Evolutionary conservation across 108 stramenopile genomes (phyloP), one percentile per base, ranked within the genome.

Genomic region (Asterionellopsis glacialis): DNA sequence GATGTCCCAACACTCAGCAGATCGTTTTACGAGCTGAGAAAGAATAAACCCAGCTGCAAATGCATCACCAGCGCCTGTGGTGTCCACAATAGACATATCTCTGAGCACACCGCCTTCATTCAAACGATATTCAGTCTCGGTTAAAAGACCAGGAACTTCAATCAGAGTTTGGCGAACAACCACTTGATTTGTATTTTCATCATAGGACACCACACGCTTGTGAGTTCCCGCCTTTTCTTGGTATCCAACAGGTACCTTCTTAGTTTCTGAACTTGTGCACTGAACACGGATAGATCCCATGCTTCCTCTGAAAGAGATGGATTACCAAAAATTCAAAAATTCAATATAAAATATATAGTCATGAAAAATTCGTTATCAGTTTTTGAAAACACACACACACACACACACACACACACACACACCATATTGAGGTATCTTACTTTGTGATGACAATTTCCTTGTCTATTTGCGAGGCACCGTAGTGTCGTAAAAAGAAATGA

Each of bases 11-110:
- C 13, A 45, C 25, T 26, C 16, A 2, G 13, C 41, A 4, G 18
- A 11, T 21, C 23, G 33, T 33, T 33, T 2, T 33, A 33, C n/a
- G 1, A 61, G 40, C 21, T 6, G 14, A 6, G 67, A n/a, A 60
- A 75, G 9, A 13, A 83, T 18, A 53, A 69, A 83, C 3, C 71
- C 82, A n/a, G 71, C 82, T 27, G 79, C 76, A 40, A 83, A 83
- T 12, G 77, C 71, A 44, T 83, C 82, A 1, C 82, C 82, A 18
- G 82, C 73, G 21, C 82, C 82, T 4, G 82, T 83, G 13, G 82
- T 83, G 56, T 83, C 82, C 12, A 76, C 72, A 14, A 83, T 41
- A 9, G 49, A 45, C 0, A 45, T 57, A 59, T 76, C 44, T n/a
- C 25, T 15, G 5, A 82, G 39, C 26, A 73, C 45, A 3, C 81